These are phyloP conservation scores for Colletotrichum sp. DNA, from an alignment of 2,329 filamentous ascomycete species.

Conservation along the genomic window DNA sequence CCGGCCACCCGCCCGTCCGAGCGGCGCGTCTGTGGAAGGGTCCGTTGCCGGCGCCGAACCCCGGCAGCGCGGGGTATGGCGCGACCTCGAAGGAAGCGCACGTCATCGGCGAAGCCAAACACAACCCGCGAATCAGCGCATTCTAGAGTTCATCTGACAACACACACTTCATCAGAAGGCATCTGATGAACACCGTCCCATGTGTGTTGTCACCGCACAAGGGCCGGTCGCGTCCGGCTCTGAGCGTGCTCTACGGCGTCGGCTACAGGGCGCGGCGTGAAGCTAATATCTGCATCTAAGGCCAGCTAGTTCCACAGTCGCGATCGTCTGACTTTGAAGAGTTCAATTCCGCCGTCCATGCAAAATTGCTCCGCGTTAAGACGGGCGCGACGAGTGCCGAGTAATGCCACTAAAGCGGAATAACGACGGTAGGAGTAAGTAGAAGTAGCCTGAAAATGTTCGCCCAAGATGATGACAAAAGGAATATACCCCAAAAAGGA, in stretches of 20 bases:
- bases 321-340: background rate
- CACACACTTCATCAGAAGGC: background rate
- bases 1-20: background rate
- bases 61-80: background rate
- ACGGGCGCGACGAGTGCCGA: background rate
- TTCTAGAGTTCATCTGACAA: background rate
- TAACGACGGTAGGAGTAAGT: background rate
- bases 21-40: background rate
- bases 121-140: background rate
- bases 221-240: background rate
- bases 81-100: background rate
- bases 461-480: background rate
- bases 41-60: background rate
- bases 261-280: background rate
- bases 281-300: background rate
- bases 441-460: background rate
- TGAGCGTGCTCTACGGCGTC: fast-evolving
- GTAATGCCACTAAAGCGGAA: background rate
- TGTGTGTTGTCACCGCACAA: background rate
- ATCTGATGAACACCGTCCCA: background rate
- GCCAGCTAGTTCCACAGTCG: background rate
- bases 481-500: background rate
- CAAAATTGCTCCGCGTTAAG: background rate
- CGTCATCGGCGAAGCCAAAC: background rate
- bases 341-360: fast-evolving